Conservation (phyloP, 805 yeast species). For the Sugiyamaella valdiviana region DNA sequence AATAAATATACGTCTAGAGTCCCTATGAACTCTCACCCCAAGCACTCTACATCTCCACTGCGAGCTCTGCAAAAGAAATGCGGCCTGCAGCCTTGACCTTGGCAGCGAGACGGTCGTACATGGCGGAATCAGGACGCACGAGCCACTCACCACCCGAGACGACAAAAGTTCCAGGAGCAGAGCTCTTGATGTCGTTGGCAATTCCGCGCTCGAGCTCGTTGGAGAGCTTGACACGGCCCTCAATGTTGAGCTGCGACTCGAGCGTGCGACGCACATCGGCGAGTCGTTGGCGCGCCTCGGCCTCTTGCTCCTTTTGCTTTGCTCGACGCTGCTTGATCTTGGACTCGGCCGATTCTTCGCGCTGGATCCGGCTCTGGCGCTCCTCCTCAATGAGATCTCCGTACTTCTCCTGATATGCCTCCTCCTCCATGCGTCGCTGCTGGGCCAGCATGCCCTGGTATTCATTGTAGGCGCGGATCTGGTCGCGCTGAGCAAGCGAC, state of each 20-base stretch:
- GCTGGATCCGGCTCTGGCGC: conserved; percentile 1
- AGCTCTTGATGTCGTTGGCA: conserved; percentile 7
- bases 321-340: conserved; percentile 20
- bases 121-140: conserved; percentile 1
- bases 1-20: too few relatives aligned
- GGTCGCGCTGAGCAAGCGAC: conserved; percentile 30
- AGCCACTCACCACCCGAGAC: conserved; percentile 14
- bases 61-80: conserved; percentile 3
- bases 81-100: conserved; percentile 1
- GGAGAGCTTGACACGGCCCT: conserved; percentile 18
- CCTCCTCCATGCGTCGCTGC: conserved; percentile 20
- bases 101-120: not conserved
- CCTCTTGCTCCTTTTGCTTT: conserved; percentile 19
- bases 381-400: conserved; percentile 28
- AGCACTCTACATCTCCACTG: not conserved
- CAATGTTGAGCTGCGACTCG: conserved; percentile 6
- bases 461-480: conserved; percentile 31
- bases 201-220: conserved; percentile 8
- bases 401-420: conserved; percentile 24
- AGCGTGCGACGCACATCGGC: conserved; percentile 16
- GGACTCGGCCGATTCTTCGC: conserved; percentile 16
- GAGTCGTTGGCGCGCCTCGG: conserved; percentile 15
- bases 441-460: conserved; percentile 29
- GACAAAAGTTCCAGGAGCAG: conserved; percentile 2
- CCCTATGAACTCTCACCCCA: too few relatives aligned